phyloP scores from a whole-genome alignment of 116 monocot genomes.

The Cymodocea nodosa region DNA sequence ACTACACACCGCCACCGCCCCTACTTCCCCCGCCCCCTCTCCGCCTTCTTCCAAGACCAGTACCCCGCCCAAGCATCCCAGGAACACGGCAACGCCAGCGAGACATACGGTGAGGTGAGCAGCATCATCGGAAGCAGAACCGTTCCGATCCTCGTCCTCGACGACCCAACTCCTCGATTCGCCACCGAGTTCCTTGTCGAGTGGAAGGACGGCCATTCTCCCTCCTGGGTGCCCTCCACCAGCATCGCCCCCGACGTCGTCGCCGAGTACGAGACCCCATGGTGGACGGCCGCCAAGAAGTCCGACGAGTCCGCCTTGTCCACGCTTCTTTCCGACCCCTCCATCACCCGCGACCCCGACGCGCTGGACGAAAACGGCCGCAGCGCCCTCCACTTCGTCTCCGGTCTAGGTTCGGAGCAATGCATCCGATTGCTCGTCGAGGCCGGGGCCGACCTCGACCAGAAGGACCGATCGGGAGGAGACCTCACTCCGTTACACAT shows the following conservation, averaged over 20 bases:
- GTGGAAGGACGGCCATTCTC: slow-evolving; percentile 86
- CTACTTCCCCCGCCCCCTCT: background rate
- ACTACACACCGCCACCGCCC: background rate
- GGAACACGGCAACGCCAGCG: slow-evolving; percentile 12
- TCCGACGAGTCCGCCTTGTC: slow-evolving; percentile 50
- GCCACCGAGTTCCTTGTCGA: slow-evolving; percentile 69
- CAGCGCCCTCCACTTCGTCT: slow-evolving; percentile 77
- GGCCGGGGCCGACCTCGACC: slow-evolving; percentile 55
- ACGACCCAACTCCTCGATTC: slow-evolving; percentile 22
- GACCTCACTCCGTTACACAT: slow-evolving; percentile 78
- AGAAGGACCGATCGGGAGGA: slow-evolving; percentile 47
- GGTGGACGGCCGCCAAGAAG: slow-evolving; percentile 92
- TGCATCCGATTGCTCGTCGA: slow-evolving; percentile 39
- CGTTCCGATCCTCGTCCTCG: slow-evolving; percentile 19
- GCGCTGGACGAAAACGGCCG: slow-evolving; percentile 70
- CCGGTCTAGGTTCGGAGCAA: slow-evolving; percentile 75
- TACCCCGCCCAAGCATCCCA: slow-evolving; percentile 4
- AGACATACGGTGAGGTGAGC: slow-evolving; percentile 68
- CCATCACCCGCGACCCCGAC: slow-evolving; percentile 48
- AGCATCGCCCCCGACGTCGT: slow-evolving; percentile 78
- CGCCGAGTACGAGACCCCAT: slow-evolving; percentile 91
- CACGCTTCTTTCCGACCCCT: slow-evolving; percentile 35
- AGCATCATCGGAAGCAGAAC: slow-evolving; percentile 74
- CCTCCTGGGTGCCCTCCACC: slow-evolving; percentile 59
- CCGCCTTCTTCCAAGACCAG: slow-evolving; percentile 53